phyloP scores from a whole-genome alignment of 768 basidiomycete genomes.

The Auricularia sp. region DNA sequence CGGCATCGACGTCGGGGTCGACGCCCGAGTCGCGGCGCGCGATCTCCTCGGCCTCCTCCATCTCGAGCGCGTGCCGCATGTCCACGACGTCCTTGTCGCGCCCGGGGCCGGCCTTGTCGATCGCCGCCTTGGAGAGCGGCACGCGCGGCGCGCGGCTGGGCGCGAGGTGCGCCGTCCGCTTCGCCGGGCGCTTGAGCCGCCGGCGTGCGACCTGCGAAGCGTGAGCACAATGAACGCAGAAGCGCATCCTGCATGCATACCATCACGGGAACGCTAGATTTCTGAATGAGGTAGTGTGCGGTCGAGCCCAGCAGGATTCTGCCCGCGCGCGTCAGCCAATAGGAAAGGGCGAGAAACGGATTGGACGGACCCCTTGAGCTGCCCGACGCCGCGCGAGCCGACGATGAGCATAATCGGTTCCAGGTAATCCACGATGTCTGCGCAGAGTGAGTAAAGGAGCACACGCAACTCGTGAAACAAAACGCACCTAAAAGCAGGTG shows the following conservation, averaged over 20 bases:
- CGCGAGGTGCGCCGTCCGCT: constrained; percentile 59
- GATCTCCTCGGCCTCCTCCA: constrained; percentile 41
- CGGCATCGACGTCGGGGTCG: constrained; percentile 1
- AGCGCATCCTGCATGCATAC: constrained; percentile 17
- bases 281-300: constrained; percentile 89
- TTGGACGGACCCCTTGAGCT: constrained; percentile 53
- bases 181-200: constrained; percentile 78
- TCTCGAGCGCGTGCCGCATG: constrained; percentile 67
- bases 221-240: too few species aligned
- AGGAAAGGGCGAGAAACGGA: constrained; percentile 17
- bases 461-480: neutral
- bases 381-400: constrained; percentile 85
- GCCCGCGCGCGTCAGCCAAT: constrained; percentile 27
- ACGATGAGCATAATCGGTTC: constrained; percentile 91
- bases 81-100: constrained; percentile 79
- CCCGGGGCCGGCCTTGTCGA: constrained; percentile 70
- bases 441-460: neutral
- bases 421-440: constrained; percentile 77
- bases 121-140: constrained; percentile 74
- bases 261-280: constrained; percentile 95
- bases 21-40: constrained; percentile 15
- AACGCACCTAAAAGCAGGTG: constrained; percentile 73
- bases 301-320: constrained; percentile 84
- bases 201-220: constrained; percentile 54
- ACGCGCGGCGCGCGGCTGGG: constrained; percentile 66